Base-by-base conservation (phyloP, 2,329 filamentous ascomycete species). In the Sarocladium brachiariae region DNA sequence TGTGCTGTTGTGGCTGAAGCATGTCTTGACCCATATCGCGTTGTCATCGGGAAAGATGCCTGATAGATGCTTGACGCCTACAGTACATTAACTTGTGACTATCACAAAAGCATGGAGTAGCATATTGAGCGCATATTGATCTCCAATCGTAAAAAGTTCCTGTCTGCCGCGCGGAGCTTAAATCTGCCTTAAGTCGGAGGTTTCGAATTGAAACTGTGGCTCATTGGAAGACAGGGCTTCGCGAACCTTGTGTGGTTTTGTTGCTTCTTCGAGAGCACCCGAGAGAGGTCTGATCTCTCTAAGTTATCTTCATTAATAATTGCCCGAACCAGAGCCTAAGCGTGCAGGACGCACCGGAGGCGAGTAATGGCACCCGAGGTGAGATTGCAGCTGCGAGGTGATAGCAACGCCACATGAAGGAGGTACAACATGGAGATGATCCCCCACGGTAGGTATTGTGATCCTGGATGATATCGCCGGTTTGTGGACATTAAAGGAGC, bases 201-300 rank as follows among this genome's bases (percentile, higher is more conserved):
- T 43, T 43, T 43, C 39, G 23, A 25, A 27, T 43, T 43, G 39
- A 43, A 23, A 43, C 39, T 14, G 39, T 43, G 39, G 39, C n/a
- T 18, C n/a, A 6, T 16, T 21, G 10, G 6, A 21, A 39, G 16
- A 8, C 10, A 3, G 13, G 13, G n/a, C n/a, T n/a, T n/a, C n/a
- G n/a, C n/a, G 27, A 13, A 30, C 27, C 27, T 39, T 39, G 35
- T n/a, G n/a, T n/a, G n/a, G n/a, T n/a, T n/a, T n/a, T n/a, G n/a
- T n/a, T n/a, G n/a, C n/a, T n/a, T n/a, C n/a, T n/a, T n/a, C n/a
- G n/a, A n/a, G n/a, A n/a, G n/a, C n/a, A n/a, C n/a, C n/a, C n/a
- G n/a, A n/a, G n/a, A n/a, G n/a, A n/a, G n/a, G n/a, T n/a, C n/a
- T n/a, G n/a, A n/a, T n/a, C n/a, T n/a, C n/a, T n/a, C n/a, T 30